Percentiles rank a stretch among this genome's conserved stretches.
phyloP scores from a whole-genome alignment of 306 rosid genomes.

The Macrotyloma uniflorum region DNA sequence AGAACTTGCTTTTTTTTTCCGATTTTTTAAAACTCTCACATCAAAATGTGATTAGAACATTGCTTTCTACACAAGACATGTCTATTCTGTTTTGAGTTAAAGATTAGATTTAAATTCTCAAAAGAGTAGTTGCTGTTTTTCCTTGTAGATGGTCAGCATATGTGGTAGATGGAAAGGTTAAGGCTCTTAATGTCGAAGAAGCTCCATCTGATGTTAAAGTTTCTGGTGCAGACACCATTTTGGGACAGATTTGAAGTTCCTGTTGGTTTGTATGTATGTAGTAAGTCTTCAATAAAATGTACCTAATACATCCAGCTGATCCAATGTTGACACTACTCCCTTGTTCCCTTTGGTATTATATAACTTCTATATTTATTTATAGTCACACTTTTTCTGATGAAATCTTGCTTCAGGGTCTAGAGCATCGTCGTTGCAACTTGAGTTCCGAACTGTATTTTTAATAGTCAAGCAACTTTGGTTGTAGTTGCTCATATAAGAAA shows the following conservation, averaged over 20 bases:
- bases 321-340: background rate
- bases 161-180: slow-evolving; percentile 83
- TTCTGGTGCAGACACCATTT: slow-evolving; percentile 82
- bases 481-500: background rate
- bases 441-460: background rate
- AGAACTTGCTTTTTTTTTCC: slow-evolving; percentile 5
- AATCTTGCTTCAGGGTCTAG: background rate
- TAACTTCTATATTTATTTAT: background rate
- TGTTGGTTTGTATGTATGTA: slow-evolving; percentile 19
- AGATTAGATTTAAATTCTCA: slow-evolving; percentile 17
- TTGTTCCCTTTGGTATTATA: background rate
- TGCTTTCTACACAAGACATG: background rate
- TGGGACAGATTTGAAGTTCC: slow-evolving; percentile 71
- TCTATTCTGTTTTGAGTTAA: background rate
- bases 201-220: slow-evolving; percentile 95
- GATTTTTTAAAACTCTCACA: background rate
- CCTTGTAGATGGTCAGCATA: slow-evolving; percentile 91
- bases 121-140: slow-evolving; percentile 27
- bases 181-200: slow-evolving; percentile 83
- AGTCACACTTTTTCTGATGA: background rate
- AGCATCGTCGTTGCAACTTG: background rate
- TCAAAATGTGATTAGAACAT: background rate
- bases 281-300: slow-evolving; percentile 29
- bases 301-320: slow-evolving; percentile 18
- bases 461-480: background rate